phyloP scores from a whole-genome alignment of 2,329 filamentous ascomycete species.

The Dactylellina sp. region DNA sequence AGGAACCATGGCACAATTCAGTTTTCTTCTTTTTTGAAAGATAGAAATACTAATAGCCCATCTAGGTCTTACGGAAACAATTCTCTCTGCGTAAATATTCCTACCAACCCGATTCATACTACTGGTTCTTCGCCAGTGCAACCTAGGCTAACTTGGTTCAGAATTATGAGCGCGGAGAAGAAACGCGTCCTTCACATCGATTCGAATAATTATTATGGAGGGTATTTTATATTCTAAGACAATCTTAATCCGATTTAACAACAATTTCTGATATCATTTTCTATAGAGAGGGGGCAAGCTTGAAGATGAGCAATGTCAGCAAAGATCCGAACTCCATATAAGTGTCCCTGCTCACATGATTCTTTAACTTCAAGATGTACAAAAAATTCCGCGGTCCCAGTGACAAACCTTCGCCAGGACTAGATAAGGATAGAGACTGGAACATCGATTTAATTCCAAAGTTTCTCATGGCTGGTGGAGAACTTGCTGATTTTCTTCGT shows the following conservation, averaged over 20 bases:
- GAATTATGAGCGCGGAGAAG: slow-evolving; percentile 96
- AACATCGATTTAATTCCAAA: slow-evolving; percentile 99
- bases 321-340: slow-evolving; percentile 36
- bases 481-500: slow-evolving; percentile 97
- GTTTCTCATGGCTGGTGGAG: slow-evolving; percentile 97
- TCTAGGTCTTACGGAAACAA: slow-evolving; percentile 56
- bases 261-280: neutral
- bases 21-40: neutral
- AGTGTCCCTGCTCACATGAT: slow-evolving; percentile 2
- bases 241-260: slow-evolving; percentile 57
- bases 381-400: slow-evolving; percentile 38
- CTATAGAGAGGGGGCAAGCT: slow-evolving; percentile 86
- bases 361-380: slow-evolving; percentile 31
- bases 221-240: slow-evolving; percentile 70
- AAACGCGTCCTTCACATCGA: slow-evolving; percentile 99
- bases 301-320: slow-evolving; percentile 91
- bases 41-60: neutral
- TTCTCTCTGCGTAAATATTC: slow-evolving; percentile 85
- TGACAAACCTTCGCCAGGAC: slow-evolving; percentile 34
- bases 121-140: slow-evolving; percentile 53
- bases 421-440: slow-evolving; percentile 69
- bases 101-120: slow-evolving; percentile 5
- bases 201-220: slow-evolving; percentile 97
- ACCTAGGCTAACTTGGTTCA: slow-evolving; percentile 62
- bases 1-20: slow-evolving; percentile 61